A percentile compares a stretch with the other conserved stretches of the same genome.
These are phyloP conservation scores for Xylaria nigripes DNA, from an alignment of 495 filamentous ascomycete genomes.

Conservation along the genomic window DNA sequence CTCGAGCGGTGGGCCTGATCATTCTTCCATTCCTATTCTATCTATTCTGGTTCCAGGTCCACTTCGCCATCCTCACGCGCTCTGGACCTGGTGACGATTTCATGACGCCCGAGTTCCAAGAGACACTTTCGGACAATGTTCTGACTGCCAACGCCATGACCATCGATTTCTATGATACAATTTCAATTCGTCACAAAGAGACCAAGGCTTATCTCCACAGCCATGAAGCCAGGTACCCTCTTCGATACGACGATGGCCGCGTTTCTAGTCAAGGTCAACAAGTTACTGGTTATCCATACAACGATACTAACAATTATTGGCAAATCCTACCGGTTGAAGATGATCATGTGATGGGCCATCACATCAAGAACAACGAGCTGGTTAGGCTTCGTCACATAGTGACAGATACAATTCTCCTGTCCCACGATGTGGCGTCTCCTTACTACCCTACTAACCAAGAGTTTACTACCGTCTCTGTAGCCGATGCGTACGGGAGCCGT, in stretches of 20 bases:
- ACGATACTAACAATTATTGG: constrained; percentile 99
- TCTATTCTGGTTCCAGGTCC: constrained; percentile 99
- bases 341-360: constrained; percentile 46
- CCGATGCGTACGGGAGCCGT: constrained; percentile 66
- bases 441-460: constrained; percentile 97
- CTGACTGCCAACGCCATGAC: constrained; percentile 78
- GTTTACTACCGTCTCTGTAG: constrained; percentile 74
- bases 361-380: constrained; percentile 76
- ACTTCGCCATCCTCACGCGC: constrained; percentile 79
- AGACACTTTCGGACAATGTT: constrained; percentile 87
- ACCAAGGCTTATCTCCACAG: constrained; percentile 95
- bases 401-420: constrained; percentile 79
- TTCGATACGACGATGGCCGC: constrained; percentile 94
- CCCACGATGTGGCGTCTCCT: constrained; percentile 98
- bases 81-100: constrained; percentile 97
- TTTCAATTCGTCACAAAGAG: constrained; percentile 89
- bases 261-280: constrained; percentile 97
- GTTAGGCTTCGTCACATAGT: constrained; percentile 81
- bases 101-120: constrained; percentile 97
- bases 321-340: constrained; percentile 69
- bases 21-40: constrained; percentile 94
- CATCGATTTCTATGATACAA: constrained; percentile 83
- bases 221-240: constrained; percentile 78
- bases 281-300: constrained; percentile 95
- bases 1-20: constrained; percentile 74